phyloP scores from a whole-genome alignment of 495 filamentous ascomycete species.

The Annulohypoxylon maeteangense region DNA sequence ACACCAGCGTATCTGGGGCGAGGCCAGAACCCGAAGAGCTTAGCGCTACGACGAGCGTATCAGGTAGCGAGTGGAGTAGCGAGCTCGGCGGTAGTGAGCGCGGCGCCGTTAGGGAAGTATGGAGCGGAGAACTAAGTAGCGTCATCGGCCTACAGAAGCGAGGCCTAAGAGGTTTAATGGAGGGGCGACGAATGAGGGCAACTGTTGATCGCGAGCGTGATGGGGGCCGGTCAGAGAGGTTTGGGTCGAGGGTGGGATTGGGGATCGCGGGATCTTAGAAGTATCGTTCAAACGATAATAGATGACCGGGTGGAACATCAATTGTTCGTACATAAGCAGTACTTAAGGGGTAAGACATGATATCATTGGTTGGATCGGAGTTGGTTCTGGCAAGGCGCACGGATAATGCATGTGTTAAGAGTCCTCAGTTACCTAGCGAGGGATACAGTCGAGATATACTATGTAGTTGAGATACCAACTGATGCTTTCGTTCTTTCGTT shows the following conservation, averaged over 20 bases:
- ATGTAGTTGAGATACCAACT: constrained; percentile 35
- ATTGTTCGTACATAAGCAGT: constrained; percentile 27
- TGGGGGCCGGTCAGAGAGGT: constrained; percentile 35
- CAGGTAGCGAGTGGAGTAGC: constrained; percentile 61
- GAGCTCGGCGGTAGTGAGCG: constrained; percentile 54
- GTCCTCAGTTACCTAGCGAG: constrained; percentile 6
- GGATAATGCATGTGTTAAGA: constrained; percentile 4
- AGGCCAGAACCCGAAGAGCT: constrained; percentile 58
- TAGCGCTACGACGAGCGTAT: constrained; percentile 60
- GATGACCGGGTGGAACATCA: background rate
- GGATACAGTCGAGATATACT: constrained; percentile 27
- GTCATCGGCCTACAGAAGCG: constrained; percentile 98
- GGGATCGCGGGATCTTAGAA: constrained; percentile 48
- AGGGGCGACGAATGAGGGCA: constrained; percentile 84
- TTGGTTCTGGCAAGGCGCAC: constrained; percentile 27
- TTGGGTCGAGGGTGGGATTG: constrained; percentile 46
- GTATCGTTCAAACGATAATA: constrained; percentile 5
- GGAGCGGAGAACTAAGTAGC: constrained; percentile 85
- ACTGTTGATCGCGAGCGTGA: constrained; percentile 49
- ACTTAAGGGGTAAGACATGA: constrained; percentile 13
- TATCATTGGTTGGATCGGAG: constrained; percentile 34
- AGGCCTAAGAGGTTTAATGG: constrained; percentile 92
- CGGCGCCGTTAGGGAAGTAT: constrained; percentile 66
- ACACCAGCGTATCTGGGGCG: constrained; percentile 50
- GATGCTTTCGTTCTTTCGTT: background rate